Conservation (phyloP, 768 basidiomycete species). For the Lenzites betulinus region DNA sequence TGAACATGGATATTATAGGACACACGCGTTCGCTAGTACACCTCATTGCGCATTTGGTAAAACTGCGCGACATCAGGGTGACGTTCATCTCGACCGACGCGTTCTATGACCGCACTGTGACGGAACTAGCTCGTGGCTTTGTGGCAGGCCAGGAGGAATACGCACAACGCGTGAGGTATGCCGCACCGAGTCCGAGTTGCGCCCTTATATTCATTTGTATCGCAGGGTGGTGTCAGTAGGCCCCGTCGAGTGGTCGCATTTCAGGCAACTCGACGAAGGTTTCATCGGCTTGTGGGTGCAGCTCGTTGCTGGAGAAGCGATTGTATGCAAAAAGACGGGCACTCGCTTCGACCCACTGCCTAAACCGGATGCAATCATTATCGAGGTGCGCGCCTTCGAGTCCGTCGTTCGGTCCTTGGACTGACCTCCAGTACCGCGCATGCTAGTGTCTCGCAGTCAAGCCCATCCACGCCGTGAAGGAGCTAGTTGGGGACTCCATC, state of each 20-base stretch:
- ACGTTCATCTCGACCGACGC: constrained; percentile 17
- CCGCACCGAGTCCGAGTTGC: neutral
- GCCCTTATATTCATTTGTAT: too few relatives aligned
- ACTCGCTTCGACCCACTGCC: neutral
- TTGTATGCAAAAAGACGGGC: constrained; percentile 15
- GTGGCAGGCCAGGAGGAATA: constrained; percentile 1
- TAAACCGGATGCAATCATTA: constrained; percentile 15
- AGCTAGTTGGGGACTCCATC: constrained; percentile 11
- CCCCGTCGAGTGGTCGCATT: neutral
- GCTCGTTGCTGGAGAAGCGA: constrained; percentile 2
- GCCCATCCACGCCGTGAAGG: neutral
- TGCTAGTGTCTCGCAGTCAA: constrained; percentile 5
- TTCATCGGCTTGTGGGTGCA: constrained; percentile 14
- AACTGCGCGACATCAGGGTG: constrained; percentile 7
- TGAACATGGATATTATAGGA: neutral
- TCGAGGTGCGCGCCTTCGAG: constrained; percentile 19
- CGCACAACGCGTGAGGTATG: constrained; percentile 6
- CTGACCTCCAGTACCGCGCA: neutral
- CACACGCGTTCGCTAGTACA: constrained; percentile 18
- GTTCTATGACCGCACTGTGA: constrained; percentile 6
- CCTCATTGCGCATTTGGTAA: constrained; percentile 13
- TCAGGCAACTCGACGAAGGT: neutral
- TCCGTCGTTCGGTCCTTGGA: neutral
- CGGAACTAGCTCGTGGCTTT: constrained; percentile 18
- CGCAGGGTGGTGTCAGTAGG: constrained; percentile 17